phyloP scores from a whole-genome alignment of 2,329 filamentous ascomycete genomes.

The Akanthomyces muscarius region DNA sequence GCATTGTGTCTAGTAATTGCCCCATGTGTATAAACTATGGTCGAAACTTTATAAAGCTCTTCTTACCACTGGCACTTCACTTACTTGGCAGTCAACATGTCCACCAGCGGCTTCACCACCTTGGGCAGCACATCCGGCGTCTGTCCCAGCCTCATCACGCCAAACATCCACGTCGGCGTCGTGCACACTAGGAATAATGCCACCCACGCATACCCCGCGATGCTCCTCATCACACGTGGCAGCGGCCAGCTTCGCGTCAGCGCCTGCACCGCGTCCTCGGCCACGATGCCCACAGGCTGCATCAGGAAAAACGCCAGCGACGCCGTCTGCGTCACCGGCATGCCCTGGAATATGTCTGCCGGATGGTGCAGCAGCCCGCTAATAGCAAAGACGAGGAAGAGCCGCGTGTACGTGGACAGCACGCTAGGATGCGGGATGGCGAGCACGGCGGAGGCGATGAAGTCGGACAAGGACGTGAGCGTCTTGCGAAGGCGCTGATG shows the following conservation, averaged over 20 bases:
- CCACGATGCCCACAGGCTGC: constrained; percentile 17
- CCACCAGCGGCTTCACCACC: background rate
- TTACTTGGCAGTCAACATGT: background rate
- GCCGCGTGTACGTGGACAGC: constrained; percentile 9
- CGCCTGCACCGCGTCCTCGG: constrained; percentile 17
- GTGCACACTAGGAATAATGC: background rate
- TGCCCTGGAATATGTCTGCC: constrained; percentile 1
- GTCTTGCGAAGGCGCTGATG: constrained; percentile 13
- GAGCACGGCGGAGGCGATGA: constrained; percentile 13
- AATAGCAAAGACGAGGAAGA: constrained; percentile 16
- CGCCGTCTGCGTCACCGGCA: background rate
- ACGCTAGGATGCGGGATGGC: background rate
- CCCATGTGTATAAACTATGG: background rate
- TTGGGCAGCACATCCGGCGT: background rate
- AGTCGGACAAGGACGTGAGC: constrained; percentile 12
- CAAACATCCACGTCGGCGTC: constrained; percentile 6
- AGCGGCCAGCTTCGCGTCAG: background rate
- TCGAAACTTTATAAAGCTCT: too few species aligned
- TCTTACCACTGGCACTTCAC: too few species aligned
- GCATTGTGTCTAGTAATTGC: too few species aligned
- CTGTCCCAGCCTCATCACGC: background rate
- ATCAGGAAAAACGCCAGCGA: constrained; percentile 14
- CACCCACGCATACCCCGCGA: constrained; percentile 13
- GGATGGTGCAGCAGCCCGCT: constrained; percentile 11
- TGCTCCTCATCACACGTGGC: background rate